Conservation (phyloP, 1,284 basidiomycete genomes). For the Fereydounia khargensis region DNA sequence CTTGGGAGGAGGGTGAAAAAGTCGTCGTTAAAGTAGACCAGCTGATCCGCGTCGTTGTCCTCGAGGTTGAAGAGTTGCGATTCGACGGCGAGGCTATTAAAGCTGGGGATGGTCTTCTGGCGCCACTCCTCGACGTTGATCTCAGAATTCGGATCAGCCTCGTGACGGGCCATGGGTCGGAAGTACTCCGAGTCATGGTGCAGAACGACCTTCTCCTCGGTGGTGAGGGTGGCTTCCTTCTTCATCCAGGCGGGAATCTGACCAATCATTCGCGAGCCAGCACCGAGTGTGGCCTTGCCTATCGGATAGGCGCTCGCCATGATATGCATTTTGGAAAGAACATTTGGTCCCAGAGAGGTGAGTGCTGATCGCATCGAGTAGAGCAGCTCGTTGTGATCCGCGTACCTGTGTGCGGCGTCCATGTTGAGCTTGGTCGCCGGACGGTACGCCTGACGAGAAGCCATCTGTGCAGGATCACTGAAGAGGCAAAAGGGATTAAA, state of each 20-base stretch:
- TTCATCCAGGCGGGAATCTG: conserved; percentile 2
- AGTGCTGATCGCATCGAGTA: conserved; percentile 23
- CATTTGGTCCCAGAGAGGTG: conserved; percentile 4
- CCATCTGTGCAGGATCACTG: conserved; percentile 22
- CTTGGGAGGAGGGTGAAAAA: conserved; percentile 26
- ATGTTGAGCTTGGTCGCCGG: conserved; percentile 18
- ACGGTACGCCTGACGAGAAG: conserved; percentile 12
- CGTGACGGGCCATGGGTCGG: conserved; percentile 10
- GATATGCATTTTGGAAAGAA: conserved; percentile 25
- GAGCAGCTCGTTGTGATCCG: conserved; percentile 33
- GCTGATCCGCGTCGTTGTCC: conserved; percentile 10
- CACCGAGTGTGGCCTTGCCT: conserved; percentile 4
- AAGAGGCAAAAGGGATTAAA: not conserved
- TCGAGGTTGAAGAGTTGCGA: conserved; percentile 25
- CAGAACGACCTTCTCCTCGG: conserved; percentile 2
- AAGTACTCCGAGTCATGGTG: conserved; percentile 24
- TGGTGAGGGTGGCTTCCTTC: not conserved
- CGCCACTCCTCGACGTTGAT: conserved; percentile 17
- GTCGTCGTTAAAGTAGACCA: conserved; percentile 41
- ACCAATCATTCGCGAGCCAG: conserved; percentile 3
- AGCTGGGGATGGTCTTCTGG: conserved; percentile 21
- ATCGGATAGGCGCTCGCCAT: conserved; percentile 30
- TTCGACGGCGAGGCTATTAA: conserved; percentile 43
- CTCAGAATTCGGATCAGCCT: not conserved
- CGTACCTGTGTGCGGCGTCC: conserved; percentile 19